Conservation (phyloP, 2,329 filamentous ascomycete genomes). For the Periglandula ipomoeae region DNA sequence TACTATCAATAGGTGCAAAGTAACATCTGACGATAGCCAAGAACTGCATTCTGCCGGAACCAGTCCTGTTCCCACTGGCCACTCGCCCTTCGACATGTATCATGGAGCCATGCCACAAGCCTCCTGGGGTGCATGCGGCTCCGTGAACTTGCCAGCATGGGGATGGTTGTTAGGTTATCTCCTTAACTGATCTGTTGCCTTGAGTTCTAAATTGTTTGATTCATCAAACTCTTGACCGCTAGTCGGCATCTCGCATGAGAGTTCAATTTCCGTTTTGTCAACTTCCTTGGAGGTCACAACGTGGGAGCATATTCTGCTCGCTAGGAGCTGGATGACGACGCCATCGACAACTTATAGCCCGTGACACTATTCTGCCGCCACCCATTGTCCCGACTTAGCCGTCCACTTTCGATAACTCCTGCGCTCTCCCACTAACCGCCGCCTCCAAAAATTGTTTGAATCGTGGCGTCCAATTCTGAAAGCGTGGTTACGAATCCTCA, state of each 20-base stretch:
- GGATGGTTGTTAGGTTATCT: neutral
- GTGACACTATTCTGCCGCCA: neutral
- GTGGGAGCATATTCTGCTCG: neutral
- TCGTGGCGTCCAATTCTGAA: neutral
- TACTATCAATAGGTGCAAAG: neutral
- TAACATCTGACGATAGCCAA: neutral
- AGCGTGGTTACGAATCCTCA: conserved; percentile 4
- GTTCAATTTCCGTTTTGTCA: too few relatives aligned
- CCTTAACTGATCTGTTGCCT: neutral
- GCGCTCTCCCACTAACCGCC: neutral
- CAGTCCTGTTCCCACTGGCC: neutral
- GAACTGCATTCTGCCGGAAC: neutral
- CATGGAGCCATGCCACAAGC: neutral
- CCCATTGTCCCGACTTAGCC: conserved; percentile 2
- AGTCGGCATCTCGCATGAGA: too few relatives aligned
- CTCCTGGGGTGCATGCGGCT: neutral
- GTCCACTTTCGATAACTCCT: neutral
- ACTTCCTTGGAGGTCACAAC: too few relatives aligned
- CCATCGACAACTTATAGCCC: neutral
- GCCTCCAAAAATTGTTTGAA: neutral
- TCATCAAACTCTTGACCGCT: too few relatives aligned
- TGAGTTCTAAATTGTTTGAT: neutral
- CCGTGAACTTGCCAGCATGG: neutral
- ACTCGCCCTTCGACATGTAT: neutral
- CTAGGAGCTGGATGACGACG: neutral